A percentile compares a stretch with the other conserved stretches of the same genome.
phyloP scores from a whole-genome alignment of 345 rosid species.

The Pseudoturritis turrita region DNA sequence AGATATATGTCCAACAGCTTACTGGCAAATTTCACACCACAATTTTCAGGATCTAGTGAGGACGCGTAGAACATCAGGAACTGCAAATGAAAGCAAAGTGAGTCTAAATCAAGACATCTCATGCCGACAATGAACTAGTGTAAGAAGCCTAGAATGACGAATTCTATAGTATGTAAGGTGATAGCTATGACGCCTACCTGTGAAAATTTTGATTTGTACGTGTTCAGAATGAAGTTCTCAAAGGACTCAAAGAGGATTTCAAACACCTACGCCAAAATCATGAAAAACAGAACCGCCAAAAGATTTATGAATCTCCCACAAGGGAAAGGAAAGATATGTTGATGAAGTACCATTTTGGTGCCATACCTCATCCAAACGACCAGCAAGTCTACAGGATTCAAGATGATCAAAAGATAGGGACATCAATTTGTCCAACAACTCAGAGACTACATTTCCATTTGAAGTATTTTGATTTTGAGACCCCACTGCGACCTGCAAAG shows the following conservation, averaged over 20 bases:
- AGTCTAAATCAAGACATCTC: background rate
- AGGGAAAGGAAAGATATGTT: background rate
- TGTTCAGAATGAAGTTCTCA: constrained; percentile 44
- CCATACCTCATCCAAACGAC: constrained; percentile 60
- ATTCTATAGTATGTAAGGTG: background rate
- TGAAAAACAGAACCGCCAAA: background rate
- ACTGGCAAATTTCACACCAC: constrained; percentile 58
- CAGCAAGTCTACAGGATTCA: constrained; percentile 47
- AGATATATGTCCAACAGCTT: constrained; percentile 46
- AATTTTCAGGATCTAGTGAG: constrained; percentile 67
- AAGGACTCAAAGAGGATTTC: constrained; percentile 62
- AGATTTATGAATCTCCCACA: background rate
- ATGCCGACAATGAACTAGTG: background rate
- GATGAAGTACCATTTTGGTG: background rate
- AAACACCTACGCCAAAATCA: constrained; percentile 46
- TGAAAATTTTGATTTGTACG: constrained; percentile 68
- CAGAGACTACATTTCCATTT: constrained; percentile 45
- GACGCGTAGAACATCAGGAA: constrained; percentile 77
- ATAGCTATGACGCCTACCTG: constrained; percentile 45
- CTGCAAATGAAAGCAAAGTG: constrained; percentile 39
- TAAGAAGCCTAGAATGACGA: background rate
- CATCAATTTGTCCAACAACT: constrained; percentile 63
- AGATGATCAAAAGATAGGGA: constrained; percentile 63
- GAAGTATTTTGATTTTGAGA: constrained; percentile 36
- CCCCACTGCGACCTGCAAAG: constrained; percentile 41